Base-by-base conservation (phyloP, 2,329 filamentous ascomycete species). In the Curvularia lunata region DNA sequence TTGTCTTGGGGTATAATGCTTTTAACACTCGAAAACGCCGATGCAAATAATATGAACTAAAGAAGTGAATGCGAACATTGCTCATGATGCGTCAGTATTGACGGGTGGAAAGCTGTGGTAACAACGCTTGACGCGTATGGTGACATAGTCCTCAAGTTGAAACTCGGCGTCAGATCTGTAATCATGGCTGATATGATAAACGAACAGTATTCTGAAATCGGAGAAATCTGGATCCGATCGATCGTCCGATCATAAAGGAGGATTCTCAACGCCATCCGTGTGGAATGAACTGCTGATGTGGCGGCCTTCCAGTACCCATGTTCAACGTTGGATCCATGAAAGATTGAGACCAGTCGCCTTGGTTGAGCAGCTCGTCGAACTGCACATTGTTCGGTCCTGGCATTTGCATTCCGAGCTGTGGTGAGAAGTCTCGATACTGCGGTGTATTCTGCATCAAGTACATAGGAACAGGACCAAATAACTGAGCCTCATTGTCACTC, bases 391-490 rank as follows among this genome's bases (percentile, higher is more conserved):
- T 69, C 13, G 62, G 59, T 37, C 63, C 62, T 2, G 70, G 60
- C 25, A 67, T 62, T 9, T 68, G 68, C 42, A 68, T 61, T 16
- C 61, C 60, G 40, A 58, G 59, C 18, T 70, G 70, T 34, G 72
- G 69, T 46, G 64, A 74, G 56, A 65, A 73, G 38, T 55, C 62
- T 48, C 69, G 50, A 42, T 68, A 63, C 32, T 58, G 54, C 48
- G 72, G 70, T 50, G 66, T 63, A 45, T 69, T 79, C 71, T 88
- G 85, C 77, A 90, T 84, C 65, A 92, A 80, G 69, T 91, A 93
- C 37, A 88, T 86, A 16, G 89, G 88, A 37, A 91, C 81, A 1
- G 89, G 86, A 0, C 86, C 88, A 56, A 91, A 86, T 12, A 92
- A 81, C 62, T 92, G 89, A 18, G 88, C 89, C 68, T 92, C 90